Evolutionary conservation across 73 alveolate species (phyloP), one percentile per base, ranked within the genome.

Genomic region (Paramecium octaurelia): DNA sequence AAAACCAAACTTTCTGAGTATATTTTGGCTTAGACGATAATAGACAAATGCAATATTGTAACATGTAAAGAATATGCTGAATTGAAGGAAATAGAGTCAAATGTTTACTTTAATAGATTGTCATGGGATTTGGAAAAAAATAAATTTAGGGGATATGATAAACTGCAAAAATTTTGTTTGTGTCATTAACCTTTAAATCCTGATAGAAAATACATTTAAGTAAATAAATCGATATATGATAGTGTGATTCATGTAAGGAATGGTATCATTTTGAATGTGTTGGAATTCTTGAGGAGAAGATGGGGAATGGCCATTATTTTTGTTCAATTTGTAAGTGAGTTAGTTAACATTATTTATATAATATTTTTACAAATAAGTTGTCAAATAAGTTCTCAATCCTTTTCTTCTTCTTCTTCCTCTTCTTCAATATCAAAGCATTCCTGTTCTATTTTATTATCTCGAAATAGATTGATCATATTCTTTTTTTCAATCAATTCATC

Each of bases 341-440:
- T 46, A 46, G 8, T 46, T 14, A 46, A 46, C 12, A 46, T 46
- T 8, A 46, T 12, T 0, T 46, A 46, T 46, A 14, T 7, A 46
- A 48, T 48, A 64, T 64, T 27, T 27, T 27, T 64, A 64, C 50
- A 64, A 64, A 64, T 64, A 64, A 64, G 27, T 54, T 54, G 18
- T 54, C 31, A 48, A 8, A 59, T 59, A 40, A 59, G 23, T 29
- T 59, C 77, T 16, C 68, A 70, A 9, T 70, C 88, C 48, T 89
- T 91, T 46, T 89, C 94, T 27, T 89, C 94, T 73, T 89, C 88
- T 71, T 89, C 94, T 29, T 89, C 94, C 20, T 89, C 94, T 73
- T 89, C 94, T 70, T 89, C 94, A 9, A 89, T 77, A 44, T 89
- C 94, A 46, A 70, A 70, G 40, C 48, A 58, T 11, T 83, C 94